Base-by-base conservation (phyloP, 805 yeast species). In the Teunomyces atbi region DNA sequence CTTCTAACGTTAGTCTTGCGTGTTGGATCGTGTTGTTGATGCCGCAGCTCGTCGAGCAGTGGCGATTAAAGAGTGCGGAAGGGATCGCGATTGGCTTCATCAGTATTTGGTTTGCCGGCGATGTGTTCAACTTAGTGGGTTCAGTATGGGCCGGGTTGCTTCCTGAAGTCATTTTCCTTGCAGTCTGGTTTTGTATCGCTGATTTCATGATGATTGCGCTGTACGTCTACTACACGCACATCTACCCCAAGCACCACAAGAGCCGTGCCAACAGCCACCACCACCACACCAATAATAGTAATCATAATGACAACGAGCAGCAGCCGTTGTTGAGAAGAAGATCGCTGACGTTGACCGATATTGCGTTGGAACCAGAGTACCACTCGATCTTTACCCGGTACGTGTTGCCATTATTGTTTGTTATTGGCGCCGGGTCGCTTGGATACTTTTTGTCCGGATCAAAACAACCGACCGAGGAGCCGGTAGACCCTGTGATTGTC, bases 31-130 rank as follows among this genome's bases (percentile, higher is more conserved):
- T 86, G 11, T 65, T 86, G 34, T 73, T 86, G 47, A 66, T 87
- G 53, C 94, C 95, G 0, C 95, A 86, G 61, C 73, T 86, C 40
- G 76, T 86, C 20, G 95, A 86, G 60, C 92, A 86, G 65, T 87
- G 90, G 90, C 66, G 86, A 45, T 65, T 82, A 45, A 82, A 86
- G 58, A 76, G 82, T 13, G 87, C 89, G 3, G 91, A 85, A 28
- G 95, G 95, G 5, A 81, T 86, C 19, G 80, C 92, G 32, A 74
- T 84, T 27, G 77, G 83, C 5, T 86, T 87, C 56, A 74, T 86
- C 20, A 53, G 77, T 8, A 76, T 83, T 44, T 86, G 94, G 94
- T 74, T 84, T 33, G 54, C 82, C 13, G 94, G 94, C 3, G 95
- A 86, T 57, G 44, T 86, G 6, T 73, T 82, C 52, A 87, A 86